A percentile compares a stretch with the other conserved stretches of the same genome.
These are phyloP conservation scores for Castanea mollissima DNA, from an alignment of 306 rosid species.

Conservation along the genomic window DNA sequence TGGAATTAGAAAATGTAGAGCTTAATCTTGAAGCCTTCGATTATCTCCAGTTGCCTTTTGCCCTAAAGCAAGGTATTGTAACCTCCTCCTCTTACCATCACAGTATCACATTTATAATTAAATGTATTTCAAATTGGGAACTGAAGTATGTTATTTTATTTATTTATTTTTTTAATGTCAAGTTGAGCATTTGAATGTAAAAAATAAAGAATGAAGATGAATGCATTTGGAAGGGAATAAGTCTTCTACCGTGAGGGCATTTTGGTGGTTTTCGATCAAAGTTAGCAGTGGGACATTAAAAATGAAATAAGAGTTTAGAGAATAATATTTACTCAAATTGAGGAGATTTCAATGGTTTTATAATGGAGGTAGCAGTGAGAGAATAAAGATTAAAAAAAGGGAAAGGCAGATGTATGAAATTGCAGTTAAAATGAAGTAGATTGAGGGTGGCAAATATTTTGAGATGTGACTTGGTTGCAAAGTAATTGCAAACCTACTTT, in stretches of 20 bases:
- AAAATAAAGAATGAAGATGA: background rate
- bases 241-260: background rate
- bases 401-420: background rate
- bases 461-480: background rate
- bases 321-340: background rate
- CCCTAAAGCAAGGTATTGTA: constrained; percentile 73
- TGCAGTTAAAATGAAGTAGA: background rate
- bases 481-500: no score
- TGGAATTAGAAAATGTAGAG: constrained; percentile 78
- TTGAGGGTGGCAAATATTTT: background rate
- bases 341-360: background rate
- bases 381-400: background rate
- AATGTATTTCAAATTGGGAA: background rate
- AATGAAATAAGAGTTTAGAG: background rate
- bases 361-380: background rate
- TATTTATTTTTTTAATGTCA: background rate
- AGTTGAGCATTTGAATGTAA: no score
- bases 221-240: background rate
- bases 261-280: background rate
- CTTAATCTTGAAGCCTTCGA: constrained; percentile 92
- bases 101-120: background rate
- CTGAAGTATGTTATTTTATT: background rate
- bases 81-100: constrained; percentile 9
- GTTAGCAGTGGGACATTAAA: background rate
- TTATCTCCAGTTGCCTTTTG: constrained; percentile 92